Evolutionary conservation across 352 stramenopile genomes (phyloP), one percentile per base, ranked within the genome.

Genomic region (Saprolegnia diclina): DNA sequence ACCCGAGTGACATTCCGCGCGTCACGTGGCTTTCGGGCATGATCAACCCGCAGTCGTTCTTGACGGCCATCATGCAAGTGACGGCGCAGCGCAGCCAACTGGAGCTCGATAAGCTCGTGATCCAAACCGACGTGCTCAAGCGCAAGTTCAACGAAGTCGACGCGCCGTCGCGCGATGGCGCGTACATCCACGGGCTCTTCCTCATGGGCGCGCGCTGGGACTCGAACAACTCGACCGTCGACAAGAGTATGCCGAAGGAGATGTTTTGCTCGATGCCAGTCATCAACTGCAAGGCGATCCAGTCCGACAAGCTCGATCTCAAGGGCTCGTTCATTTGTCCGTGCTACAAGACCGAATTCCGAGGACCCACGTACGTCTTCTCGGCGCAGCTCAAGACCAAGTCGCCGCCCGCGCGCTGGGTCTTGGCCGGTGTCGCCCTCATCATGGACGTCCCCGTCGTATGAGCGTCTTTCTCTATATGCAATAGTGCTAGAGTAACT

Each of bases 241-340:
- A 98, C 71, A 96, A 96, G 38, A 97, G 88, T 21, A 85, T 95
- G 63, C 97, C 96, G 16, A 98, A 98, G 76, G 97, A 99, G 74
- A 99, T 99, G 93, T 99, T 98, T 72, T 98, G 83, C 45, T 64
- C 82, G 24, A 98, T 99, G 93, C 96, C 97, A 22, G 89, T 99
- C 56, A 97, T 99, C 75, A 98, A 98, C 76, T 97, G 97, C 73
- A 98, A 97, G 73, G 96, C 96, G 32, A 92, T 99, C 14, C 87
- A 92, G 0, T 77, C 88, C 6, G 96, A 99, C 72, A 98, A 98
- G 67, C 86, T 97, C 3, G 96, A 99, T 56, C 64, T 96, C 38
- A 97, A 97, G 59, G 95, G 93, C 3, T 85, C 98, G 29, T 99
- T 97, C 76, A 67, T 96, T 5, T 99, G 96, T 73, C 97, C 97